A percentile compares a stretch with the other conserved stretches of the same genome.
Conservation (phyloP, 768 basidiomycete species). For the Heimioporus sp. region DNA sequence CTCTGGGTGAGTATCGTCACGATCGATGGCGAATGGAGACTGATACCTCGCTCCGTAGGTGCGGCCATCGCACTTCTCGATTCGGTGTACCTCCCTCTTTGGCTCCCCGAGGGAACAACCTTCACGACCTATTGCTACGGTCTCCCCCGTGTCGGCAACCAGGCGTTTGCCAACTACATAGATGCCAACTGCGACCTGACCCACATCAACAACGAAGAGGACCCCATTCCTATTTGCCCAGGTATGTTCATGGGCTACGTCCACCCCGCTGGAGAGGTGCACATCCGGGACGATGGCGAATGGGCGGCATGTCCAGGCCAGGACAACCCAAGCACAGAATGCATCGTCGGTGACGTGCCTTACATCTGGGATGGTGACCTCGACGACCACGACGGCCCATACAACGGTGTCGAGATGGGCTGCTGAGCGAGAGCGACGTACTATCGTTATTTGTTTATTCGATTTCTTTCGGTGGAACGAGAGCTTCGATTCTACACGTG, state of each 20-base stretch:
- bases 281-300: constrained; percentile 41
- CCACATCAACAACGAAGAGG: constrained; percentile 53
- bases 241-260: constrained; percentile 37
- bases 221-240: constrained; percentile 37
- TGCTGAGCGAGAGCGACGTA: constrained; percentile 8
- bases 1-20: constrained; percentile 28
- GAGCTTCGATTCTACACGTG: neutral
- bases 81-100: constrained; percentile 39
- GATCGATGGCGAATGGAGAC: neutral
- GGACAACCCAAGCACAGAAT: constrained; percentile 50
- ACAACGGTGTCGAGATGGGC: constrained; percentile 29
- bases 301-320: constrained; percentile 60
- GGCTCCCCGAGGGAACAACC: constrained; percentile 31
- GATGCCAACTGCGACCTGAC: constrained; percentile 45
- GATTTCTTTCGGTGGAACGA: neutral
- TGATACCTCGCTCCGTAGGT: constrained; percentile 15
- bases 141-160: constrained; percentile 49
- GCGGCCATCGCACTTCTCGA: constrained; percentile 40
- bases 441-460: neutral
- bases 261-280: constrained; percentile 42
- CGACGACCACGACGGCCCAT: constrained; percentile 46
- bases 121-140: constrained; percentile 35
- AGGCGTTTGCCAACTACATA: constrained; percentile 57
- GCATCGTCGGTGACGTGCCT: constrained; percentile 22
- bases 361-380: constrained; percentile 43